A percentile compares a stretch with the other conserved stretches of the same genome.
Evolutionary conservation across 495 filamentous ascomycete genomes (phyloP).

Genomic region (Penicillium crystallinum): DNA sequence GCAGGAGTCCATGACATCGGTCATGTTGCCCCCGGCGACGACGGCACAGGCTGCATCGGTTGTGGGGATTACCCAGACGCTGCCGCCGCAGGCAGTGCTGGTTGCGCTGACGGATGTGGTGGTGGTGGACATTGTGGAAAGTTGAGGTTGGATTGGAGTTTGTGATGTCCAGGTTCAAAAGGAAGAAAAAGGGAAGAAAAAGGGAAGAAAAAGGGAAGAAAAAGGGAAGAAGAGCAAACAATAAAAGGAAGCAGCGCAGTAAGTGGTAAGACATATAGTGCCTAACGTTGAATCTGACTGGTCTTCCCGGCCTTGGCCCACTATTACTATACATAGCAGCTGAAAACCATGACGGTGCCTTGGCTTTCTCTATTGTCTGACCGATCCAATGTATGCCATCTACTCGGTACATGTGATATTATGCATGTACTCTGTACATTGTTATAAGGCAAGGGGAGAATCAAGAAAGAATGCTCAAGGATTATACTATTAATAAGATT

Average conservation of each 20-base stretch:
- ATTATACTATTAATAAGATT: background rate
- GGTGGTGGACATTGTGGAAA: conserved; percentile 17
- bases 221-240: background rate
- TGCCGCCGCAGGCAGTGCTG: conserved; percentile 24
- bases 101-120: conserved; percentile 25
- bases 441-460: background rate
- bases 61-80: conserved; percentile 37
- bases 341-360: background rate
- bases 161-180: background rate
- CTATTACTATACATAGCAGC: background rate
- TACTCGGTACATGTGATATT: conserved; percentile 7
- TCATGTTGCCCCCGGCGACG: conserved; percentile 30
- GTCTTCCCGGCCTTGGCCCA: background rate
- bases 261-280: conserved; percentile 1
- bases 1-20: conserved; percentile 39
- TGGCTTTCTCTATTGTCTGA: background rate
- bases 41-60: conserved; percentile 42
- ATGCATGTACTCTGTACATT: background rate
- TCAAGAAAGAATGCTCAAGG: background rate
- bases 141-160: background rate
- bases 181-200: too few relatives aligned
- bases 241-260: background rate
- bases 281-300: conserved; percentile 2
- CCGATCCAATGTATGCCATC: background rate
- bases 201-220: background rate